Evolutionary conservation across 495 filamentous ascomycete species (phyloP).

Genomic region (Penicillium simplicissimum): DNA sequence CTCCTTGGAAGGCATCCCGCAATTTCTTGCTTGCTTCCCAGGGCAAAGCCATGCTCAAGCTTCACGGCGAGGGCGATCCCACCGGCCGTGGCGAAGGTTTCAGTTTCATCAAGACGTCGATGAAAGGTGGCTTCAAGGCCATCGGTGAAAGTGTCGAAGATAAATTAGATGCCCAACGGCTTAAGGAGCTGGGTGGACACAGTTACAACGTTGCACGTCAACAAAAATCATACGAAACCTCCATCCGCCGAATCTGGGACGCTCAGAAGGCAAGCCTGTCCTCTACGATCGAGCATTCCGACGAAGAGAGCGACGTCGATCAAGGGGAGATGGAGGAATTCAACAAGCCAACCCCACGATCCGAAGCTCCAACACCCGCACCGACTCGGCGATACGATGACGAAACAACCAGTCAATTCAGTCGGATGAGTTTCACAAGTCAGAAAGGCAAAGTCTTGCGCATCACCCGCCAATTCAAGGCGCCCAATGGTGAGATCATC

Average conservation of each 20-base stretch:
- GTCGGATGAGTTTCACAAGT: constrained; percentile 69
- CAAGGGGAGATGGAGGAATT: constrained; percentile 66
- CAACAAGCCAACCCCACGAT: constrained; percentile 60
- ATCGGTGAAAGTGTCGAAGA: constrained; percentile 85
- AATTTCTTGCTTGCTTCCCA: constrained; percentile 92
- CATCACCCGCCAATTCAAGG: constrained; percentile 67
- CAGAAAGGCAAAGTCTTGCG: constrained; percentile 70
- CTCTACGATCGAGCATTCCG: constrained; percentile 61
- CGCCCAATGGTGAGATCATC: constrained; percentile 62
- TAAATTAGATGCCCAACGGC: constrained; percentile 76
- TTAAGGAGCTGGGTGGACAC: constrained; percentile 90
- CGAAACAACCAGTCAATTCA: constrained; percentile 85
- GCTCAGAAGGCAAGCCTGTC: constrained; percentile 78
- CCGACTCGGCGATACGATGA: constrained; percentile 58
- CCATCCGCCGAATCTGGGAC: constrained; percentile 87
- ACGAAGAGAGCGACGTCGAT: constrained; percentile 65
- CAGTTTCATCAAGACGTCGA: constrained; percentile 93
- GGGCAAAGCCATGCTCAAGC: constrained; percentile 93
- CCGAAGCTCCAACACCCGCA: constrained; percentile 60
- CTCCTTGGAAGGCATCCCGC: constrained; percentile 92
- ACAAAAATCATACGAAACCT: constrained; percentile 82
- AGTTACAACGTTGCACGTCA: constrained; percentile 95
- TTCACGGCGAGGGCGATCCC: constrained; percentile 95
- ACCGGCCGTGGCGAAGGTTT: constrained; percentile 90
- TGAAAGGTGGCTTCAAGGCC: constrained; percentile 97